Evolutionary conservation across 257 asterid species (phyloP), one percentile per base, ranked within the genome.

Genomic region (Plectranthus barbatus): DNA sequence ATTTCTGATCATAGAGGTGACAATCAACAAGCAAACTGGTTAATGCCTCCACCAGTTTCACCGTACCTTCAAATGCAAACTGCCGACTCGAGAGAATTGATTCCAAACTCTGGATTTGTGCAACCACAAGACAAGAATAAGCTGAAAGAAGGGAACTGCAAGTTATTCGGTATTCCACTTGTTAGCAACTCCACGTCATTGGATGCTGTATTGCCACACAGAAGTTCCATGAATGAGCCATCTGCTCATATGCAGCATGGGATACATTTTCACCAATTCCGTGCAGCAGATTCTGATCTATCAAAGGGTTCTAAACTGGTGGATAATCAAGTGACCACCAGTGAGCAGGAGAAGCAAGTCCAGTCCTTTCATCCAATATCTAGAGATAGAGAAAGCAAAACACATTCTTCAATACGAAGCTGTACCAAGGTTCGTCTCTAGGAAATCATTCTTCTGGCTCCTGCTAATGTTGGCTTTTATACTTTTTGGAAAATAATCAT

Each of bases 91-190:
- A 76, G 86, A 68, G 97, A 85, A 31, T 19, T 55, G 60, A 72
- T 67, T 72, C 82, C 86, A 1, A 81, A 77, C 62, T 73, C 83
- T 48, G 36, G 48, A 60, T 69, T 73, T 61, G 41, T 53, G 19
- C 86, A 74, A 29, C 82, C 72, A 49, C 80, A 72, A 0, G 83
- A 82, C 59, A 69, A 74, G 13, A 69, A 69, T 26, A 90, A 76
- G 60, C 79, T 88, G 2, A 85, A 75, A 69, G 95, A 84, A 42
- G 85, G 86, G 51, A 79, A 75, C 74, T 90, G 90, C 83, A 90
- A 84, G 82, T 81, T 93, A 48, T 93, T 93, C 31, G 99, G 99
- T 15, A 69, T 86, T 61, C 83, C 95, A 34, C 95, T 92, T 50
- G 47, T 31, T 29, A 75, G 80, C 64, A 81, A 73, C 33, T 57